Evolutionary conservation across 2,329 filamentous ascomycete species (phyloP).

Genomic region (Gliomastix tumulicola): DNA sequence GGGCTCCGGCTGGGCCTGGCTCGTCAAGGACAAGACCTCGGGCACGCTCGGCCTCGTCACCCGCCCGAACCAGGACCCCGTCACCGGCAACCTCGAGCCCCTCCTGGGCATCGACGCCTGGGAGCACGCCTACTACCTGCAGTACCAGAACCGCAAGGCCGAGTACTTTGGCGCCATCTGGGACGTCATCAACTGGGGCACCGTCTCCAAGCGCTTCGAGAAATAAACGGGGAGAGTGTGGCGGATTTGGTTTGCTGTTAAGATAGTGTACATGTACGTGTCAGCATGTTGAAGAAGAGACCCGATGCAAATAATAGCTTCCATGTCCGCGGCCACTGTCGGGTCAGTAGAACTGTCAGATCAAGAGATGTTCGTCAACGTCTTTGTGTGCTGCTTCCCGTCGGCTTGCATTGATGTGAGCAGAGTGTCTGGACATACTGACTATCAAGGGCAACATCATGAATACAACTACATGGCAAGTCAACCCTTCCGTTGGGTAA

Average conservation of each 20-base stretch:
- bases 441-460: too few relatives aligned
- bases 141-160: constrained; percentile 95
- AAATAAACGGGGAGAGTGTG: constrained; percentile 23
- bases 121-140: constrained; percentile 94
- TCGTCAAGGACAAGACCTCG: constrained; percentile 63
- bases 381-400: too few relatives aligned
- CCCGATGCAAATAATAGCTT: background rate
- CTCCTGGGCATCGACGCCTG: constrained; percentile 88
- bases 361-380: too few relatives aligned
- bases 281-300: background rate
- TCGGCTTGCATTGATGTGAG: background rate
- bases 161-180: constrained; percentile 93
- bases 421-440: background rate
- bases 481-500: constrained; percentile 2
- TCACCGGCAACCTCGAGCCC: constrained; percentile 75
- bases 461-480: too few relatives aligned
- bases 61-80: constrained; percentile 82
- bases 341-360: too few relatives aligned
- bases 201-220: constrained; percentile 69
- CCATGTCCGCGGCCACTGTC: background rate
- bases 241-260: background rate
- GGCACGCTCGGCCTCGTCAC: constrained; percentile 60
- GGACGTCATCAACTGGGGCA: constrained; percentile 96
- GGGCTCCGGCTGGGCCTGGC: constrained; percentile 87
- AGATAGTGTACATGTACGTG: constrained; percentile 7